Conservation (phyloP, 805 yeast species). For the Yarrowia divulgata region DNA sequence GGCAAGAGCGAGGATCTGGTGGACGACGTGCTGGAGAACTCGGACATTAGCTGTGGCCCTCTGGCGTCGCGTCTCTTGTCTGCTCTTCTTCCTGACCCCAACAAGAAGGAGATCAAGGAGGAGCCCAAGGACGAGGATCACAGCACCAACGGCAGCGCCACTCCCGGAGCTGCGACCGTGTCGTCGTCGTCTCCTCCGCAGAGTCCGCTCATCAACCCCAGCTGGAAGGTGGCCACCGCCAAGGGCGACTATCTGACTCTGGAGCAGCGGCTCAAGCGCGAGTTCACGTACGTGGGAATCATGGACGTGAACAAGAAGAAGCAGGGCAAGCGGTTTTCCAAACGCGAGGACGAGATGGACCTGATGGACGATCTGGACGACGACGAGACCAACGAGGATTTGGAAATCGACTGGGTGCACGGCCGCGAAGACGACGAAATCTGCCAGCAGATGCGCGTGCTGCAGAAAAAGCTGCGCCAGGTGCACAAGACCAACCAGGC, state of each 20-base stretch:
- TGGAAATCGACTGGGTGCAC: slow-evolving; percentile 73
- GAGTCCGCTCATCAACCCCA: slow-evolving; percentile 42
- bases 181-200: slow-evolving; percentile 14
- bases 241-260: slow-evolving; percentile 75
- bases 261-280: slow-evolving; percentile 88
- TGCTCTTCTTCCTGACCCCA: slow-evolving; percentile 63
- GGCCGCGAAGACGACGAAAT: slow-evolving; percentile 94
- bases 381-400: slow-evolving; percentile 47
- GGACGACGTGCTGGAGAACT: slow-evolving; percentile 72
- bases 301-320: slow-evolving; percentile 54
- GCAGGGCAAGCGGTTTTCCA: slow-evolving; percentile 43
- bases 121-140: slow-evolving; percentile 7
- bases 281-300: slow-evolving; percentile 88
- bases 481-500: slow-evolving; percentile 69
- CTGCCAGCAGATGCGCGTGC: slow-evolving; percentile 75
- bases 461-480: slow-evolving; percentile 72
- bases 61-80: slow-evolving; percentile 81
- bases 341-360: slow-evolving; percentile 43
- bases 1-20: slow-evolving; percentile 64
- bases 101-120: slow-evolving; percentile 36
- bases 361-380: slow-evolving; percentile 41
- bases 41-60: slow-evolving; percentile 88
- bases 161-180: not conserved
- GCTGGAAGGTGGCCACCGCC: slow-evolving; percentile 57
- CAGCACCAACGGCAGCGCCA: not conserved